Base-by-base conservation (phyloP, 371 early-diverging fungal genomes). In the Mucor irregularis region DNA sequence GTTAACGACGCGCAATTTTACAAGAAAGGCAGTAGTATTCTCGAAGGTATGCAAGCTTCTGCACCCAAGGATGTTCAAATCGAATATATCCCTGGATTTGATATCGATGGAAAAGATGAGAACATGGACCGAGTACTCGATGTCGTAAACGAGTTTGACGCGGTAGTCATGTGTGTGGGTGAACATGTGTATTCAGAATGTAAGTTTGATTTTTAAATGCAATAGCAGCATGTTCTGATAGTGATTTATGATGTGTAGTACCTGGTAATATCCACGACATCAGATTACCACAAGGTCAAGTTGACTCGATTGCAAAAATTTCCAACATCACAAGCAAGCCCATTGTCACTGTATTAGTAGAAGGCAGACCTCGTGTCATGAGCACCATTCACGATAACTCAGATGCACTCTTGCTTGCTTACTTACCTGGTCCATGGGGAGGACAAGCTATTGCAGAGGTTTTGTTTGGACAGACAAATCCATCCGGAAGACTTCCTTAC, bases 401-500 rank as follows among this genome's bases (percentile, higher is more conserved):
- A 7, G 60, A 71, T 24, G 81, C 82, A 1, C 58, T 86, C 5
- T 54, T 88, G 3, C 71, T 71, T 53, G 65, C 81, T 0, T 82
- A 81, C 33, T 56, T 83, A 31, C 86, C 88, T 5, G 88, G 85
- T 17, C 77, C 83, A 13, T 82, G 82, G 67, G 84, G 76, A 28
- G 88, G 86, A 38, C 58, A 61, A 26, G 82, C 86, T 0, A 69
- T 84, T 61, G 84, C 74, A 7, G 81, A 83, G 53, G 56, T 80
- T 4, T 52, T 84, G 10, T 82, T 76, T 58, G 84, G 84, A 14
- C 56, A 57, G 22, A 56, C 53, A 16, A 84, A 75, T 40, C 84
- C 84, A 0, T 79, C 79, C 0, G 84, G 84, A 16, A 67, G 70
- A 13, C 39, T 80, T 24, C 81, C 82, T 3, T 71, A 69, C 35